Evolutionary conservation across 306 rosid genomes (phyloP).

Genomic region (Vicia faba): DNA sequence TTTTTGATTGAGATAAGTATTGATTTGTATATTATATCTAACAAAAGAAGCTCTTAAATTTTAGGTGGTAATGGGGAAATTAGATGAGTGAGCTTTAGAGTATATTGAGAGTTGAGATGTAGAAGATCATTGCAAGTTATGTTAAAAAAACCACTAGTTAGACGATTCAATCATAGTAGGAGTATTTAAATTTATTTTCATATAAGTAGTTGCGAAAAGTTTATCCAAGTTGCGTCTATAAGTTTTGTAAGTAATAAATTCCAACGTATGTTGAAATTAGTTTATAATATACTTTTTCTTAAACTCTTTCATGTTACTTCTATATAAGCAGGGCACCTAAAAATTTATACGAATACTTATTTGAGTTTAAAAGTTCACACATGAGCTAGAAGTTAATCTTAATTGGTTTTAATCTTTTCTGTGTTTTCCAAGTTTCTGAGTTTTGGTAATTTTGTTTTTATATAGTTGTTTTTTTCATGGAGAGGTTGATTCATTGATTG

Average conservation of each 20-base stretch:
- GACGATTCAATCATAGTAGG: neutral
- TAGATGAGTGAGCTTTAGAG: neutral
- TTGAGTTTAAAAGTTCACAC: neutral
- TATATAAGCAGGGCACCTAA: neutral
- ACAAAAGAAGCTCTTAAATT: neutral
- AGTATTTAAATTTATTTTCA: neutral
- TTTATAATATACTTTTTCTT: neutral
- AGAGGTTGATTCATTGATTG: neutral
- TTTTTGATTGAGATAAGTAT: neutral
- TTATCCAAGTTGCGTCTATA: neutral
- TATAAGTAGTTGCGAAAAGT: neutral
- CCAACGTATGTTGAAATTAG: neutral
- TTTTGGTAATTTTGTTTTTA: neutral
- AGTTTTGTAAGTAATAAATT: neutral
- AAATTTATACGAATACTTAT: neutral
- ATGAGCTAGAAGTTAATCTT: neutral
- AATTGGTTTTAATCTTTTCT: constrained; percentile 1
- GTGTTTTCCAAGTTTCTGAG: neutral
- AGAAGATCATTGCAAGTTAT: neutral
- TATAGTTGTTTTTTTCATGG: no score
- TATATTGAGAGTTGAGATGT: neutral
- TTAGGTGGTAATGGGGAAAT: neutral
- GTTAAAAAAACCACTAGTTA: neutral
- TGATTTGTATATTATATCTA: neutral
- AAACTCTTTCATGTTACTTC: neutral